Percentiles rank a stretch among this genome's conserved stretches.
phyloP scores from a whole-genome alignment of 2,329 filamentous ascomycete genomes.

The Aureobasidium namibiae region DNA sequence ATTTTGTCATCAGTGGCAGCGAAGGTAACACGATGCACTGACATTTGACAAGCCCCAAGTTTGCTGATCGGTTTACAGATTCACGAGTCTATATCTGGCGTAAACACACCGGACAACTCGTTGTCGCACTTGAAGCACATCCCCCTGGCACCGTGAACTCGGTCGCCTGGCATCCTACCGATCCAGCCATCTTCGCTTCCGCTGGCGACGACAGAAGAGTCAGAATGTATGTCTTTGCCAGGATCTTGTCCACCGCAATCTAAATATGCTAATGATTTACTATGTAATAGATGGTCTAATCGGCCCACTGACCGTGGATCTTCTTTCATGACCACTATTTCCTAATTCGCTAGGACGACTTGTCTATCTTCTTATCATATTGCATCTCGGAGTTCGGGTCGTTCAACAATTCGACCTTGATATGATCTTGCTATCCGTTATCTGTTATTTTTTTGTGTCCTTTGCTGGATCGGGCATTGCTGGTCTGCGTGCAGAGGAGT shows the following conservation, averaged over 20 bases:
- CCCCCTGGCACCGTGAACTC: slow-evolving; percentile 70
- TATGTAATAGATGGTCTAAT: slow-evolving; percentile 6
- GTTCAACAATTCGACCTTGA: not conserved
- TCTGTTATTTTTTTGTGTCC: no score
- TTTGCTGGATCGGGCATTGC: not conserved
- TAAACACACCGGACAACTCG: slow-evolving; percentile 65
- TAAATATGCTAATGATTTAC: not conserved
- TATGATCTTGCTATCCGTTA: not conserved
- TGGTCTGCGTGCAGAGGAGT: not conserved
- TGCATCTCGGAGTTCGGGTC: not conserved
- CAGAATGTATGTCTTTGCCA: slow-evolving; percentile 61
- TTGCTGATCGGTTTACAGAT: slow-evolving; percentile 37
- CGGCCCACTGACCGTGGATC: not conserved
- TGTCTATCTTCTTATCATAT: not conserved
- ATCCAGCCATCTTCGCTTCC: slow-evolving; percentile 79
- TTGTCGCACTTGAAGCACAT: slow-evolving; percentile 72
- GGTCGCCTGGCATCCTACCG: slow-evolving; percentile 77
- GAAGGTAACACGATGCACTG: slow-evolving; percentile 52
- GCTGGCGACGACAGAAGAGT: slow-evolving; percentile 82
- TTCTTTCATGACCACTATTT: not conserved
- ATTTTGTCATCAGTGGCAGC: slow-evolving; percentile 84
- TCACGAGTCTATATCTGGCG: slow-evolving; percentile 81
- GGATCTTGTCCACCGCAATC: not conserved
- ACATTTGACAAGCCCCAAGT: not conserved
- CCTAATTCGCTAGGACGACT: not conserved